Conservation (phyloP, 202 grass and related monocot species). For the Eragrostis tef region DNA sequence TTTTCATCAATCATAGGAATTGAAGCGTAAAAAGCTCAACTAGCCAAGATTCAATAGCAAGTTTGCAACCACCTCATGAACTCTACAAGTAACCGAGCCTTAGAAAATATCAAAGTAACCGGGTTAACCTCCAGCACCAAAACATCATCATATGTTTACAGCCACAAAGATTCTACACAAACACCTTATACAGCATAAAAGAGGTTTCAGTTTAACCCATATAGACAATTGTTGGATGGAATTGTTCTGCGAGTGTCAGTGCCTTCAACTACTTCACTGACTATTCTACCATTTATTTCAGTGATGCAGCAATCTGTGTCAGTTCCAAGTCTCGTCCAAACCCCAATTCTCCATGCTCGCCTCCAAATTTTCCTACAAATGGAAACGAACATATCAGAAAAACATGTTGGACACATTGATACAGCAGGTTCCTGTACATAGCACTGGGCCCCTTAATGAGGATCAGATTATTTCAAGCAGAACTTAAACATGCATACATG, state of each 20-base stretch:
- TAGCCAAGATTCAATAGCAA: not conserved
- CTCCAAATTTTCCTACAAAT: conserved; percentile 50
- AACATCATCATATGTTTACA: not conserved
- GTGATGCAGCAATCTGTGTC: not conserved
- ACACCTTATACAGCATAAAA: not conserved
- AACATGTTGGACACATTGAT: not conserved
- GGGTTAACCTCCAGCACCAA: not conserved
- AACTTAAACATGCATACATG: not conserved
- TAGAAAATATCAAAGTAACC: not conserved
- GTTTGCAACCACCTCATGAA: not conserved
- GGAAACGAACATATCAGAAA: conserved; percentile 40
- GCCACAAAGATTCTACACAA: not conserved
- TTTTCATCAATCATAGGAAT: not conserved
- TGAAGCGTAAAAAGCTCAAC: not conserved
- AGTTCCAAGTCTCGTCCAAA: conserved; percentile 37
- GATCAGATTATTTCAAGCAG: not conserved
- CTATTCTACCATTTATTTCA: not conserved
- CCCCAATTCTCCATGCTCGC: conserved; percentile 37
- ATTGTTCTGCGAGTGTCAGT: conserved; percentile 10
- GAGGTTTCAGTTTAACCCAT: not conserved
- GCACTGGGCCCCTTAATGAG: not conserved
- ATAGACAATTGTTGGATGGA: conserved; percentile 13
- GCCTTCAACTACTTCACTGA: not conserved
- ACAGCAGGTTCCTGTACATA: not conserved
- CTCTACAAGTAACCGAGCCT: not conserved